These are phyloP conservation scores for Penicillium cosmopolitanum DNA, from an alignment of 495 filamentous ascomycete genomes.

Conservation along the genomic window DNA sequence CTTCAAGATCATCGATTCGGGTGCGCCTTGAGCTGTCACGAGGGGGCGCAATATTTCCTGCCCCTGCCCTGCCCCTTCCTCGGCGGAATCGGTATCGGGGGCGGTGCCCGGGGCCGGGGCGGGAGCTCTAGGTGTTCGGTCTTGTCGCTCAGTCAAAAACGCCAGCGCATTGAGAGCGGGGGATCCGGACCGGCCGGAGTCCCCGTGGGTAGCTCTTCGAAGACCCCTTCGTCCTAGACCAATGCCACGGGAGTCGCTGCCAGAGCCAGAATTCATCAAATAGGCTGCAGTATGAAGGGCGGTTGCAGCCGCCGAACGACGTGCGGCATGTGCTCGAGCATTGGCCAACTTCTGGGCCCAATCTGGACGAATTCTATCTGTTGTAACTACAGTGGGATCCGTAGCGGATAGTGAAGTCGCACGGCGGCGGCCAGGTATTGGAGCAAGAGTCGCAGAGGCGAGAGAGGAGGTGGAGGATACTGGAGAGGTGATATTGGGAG, in stretches of 20 bases:
- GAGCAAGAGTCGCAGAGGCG: slow-evolving; percentile 41
- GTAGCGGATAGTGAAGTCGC: slow-evolving; percentile 82
- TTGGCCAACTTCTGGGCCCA: slow-evolving; percentile 89
- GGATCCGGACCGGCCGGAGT: slow-evolving; percentile 42
- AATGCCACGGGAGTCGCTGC: slow-evolving; percentile 50
- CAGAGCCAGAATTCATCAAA: slow-evolving; percentile 70
- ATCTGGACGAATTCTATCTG: slow-evolving; percentile 88
- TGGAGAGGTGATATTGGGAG: slow-evolving; percentile 63
- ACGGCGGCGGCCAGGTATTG: slow-evolving; percentile 57
- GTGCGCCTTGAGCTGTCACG: slow-evolving; percentile 63
- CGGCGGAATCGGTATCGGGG: slow-evolving; percentile 42
- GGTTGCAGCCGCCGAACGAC: slow-evolving; percentile 89
- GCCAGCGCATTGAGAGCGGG: slow-evolving; percentile 56
- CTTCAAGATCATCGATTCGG: slow-evolving; percentile 86
- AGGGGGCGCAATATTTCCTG: slow-evolving; percentile 49
- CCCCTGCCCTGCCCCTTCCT: slow-evolving; percentile 43
- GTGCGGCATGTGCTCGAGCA: slow-evolving; percentile 79
- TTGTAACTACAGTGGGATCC: slow-evolving; percentile 82
- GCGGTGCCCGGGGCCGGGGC: slow-evolving; percentile 37
- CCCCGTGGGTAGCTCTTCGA: slow-evolving; percentile 43
- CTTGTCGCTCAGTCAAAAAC: slow-evolving; percentile 51
- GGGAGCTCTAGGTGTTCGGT: slow-evolving; percentile 22
- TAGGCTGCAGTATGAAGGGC: slow-evolving; percentile 95
- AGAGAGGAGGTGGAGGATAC: slow-evolving; percentile 66
- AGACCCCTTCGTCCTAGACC: slow-evolving; percentile 53